These are phyloP conservation scores for Paecilomyces variotii DNA, from an alignment of 2,329 filamentous ascomycete genomes.

Conservation along the genomic window DNA sequence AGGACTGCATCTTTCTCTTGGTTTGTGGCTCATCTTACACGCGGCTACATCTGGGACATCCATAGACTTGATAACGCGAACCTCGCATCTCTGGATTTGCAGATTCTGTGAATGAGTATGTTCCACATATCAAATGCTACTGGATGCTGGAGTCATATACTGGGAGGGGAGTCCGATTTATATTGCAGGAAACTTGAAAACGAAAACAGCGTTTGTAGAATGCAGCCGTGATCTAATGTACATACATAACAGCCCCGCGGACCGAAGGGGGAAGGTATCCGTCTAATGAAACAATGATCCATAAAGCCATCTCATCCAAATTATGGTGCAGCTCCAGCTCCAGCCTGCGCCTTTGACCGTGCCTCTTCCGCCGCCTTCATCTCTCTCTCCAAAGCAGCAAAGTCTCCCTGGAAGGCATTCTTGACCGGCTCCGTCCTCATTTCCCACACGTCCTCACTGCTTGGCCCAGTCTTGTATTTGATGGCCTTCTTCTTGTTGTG, in stretches of 20 bases:
- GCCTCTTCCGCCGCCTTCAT: conserved; percentile 37
- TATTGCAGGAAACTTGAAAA: neutral
- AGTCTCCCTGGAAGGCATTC: conserved; percentile 40
- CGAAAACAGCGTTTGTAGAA: neutral
- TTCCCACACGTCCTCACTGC: conserved; percentile 88
- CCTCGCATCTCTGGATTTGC: too few relatives aligned
- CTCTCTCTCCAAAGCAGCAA: conserved; percentile 33
- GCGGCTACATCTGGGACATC: too few relatives aligned
- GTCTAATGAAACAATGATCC: conserved; percentile 11
- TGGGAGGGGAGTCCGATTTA: neutral
- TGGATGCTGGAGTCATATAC: neutral
- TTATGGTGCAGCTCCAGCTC: neutral
- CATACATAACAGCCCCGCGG: conserved; percentile 4
- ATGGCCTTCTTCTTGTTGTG: conserved; percentile 60
- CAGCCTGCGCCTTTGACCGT: conserved; percentile 14
- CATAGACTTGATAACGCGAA: too few relatives aligned
- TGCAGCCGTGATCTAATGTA: conserved; percentile 1
- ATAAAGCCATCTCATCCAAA: conserved; percentile 3
- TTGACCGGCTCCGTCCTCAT: conserved; percentile 56
- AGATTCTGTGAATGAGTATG: neutral
- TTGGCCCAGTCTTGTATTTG: conserved; percentile 61
- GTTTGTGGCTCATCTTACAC: too few relatives aligned
- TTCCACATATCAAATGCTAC: neutral
- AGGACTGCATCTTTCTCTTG: too few relatives aligned
- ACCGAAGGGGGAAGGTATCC: conserved; percentile 3